Conservation (phyloP, 306 rosid genomes). For the Cucurbita moschata region DNA sequence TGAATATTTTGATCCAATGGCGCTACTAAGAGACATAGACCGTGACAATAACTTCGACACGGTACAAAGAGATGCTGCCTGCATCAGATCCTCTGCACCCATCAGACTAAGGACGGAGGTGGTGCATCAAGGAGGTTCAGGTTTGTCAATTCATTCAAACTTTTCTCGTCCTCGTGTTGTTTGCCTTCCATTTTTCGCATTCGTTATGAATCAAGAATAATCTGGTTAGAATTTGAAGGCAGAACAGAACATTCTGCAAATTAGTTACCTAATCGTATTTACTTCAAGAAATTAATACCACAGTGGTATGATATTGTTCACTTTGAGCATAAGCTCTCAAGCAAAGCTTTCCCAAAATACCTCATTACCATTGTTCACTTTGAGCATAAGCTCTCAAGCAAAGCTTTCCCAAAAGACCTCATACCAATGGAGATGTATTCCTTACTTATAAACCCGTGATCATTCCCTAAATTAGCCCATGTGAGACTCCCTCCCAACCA, state of each 20-base stretch:
- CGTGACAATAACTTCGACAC: not conserved
- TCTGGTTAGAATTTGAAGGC: not conserved
- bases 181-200: not conserved
- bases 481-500: too few species aligned
- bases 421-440: too few species aligned
- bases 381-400: too few species aligned
- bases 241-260: not conserved
- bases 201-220: not conserved
- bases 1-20: conserved; percentile 22
- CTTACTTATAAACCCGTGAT: too few species aligned
- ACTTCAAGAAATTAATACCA: too few species aligned
- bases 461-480: too few species aligned
- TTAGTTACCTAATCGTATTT: not conserved
- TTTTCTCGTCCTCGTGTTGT: not conserved
- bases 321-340: too few species aligned
- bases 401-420: too few species aligned
- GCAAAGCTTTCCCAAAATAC: too few species aligned
- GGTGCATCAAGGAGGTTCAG: conserved; percentile 14
- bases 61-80: conserved; percentile 8
- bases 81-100: conserved; percentile 17
- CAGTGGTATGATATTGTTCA: too few species aligned
- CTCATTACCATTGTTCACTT: too few species aligned
- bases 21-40: conserved; percentile 17
- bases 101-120: conserved; percentile 11
- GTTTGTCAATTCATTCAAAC: conserved; percentile 3